Percentiles rank a stretch among this genome's conserved stretches.
Conservation (phyloP, 2,329 filamentous ascomycete genomes). For the Xylaria sp. region DNA sequence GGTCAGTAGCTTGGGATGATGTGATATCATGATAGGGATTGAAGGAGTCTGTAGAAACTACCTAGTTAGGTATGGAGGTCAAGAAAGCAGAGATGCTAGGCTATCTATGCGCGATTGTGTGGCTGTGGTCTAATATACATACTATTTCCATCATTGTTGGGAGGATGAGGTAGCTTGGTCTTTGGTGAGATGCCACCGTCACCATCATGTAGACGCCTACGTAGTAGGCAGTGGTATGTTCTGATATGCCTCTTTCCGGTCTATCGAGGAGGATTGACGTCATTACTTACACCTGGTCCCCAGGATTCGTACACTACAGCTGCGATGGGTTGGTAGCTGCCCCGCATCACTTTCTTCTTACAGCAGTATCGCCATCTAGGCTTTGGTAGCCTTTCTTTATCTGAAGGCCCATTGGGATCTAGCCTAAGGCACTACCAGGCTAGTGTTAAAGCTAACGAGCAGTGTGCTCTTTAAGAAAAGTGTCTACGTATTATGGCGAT, state of each 20-base stretch:
- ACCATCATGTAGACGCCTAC: background rate
- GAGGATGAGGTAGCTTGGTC: background rate
- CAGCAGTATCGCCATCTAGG: background rate
- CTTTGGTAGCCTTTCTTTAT: too few relatives aligned
- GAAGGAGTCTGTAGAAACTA: background rate
- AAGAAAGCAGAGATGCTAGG: background rate
- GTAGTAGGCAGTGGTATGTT: too few relatives aligned
- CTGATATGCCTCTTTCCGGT: slow-evolving; percentile 25
- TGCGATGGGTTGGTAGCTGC: background rate
- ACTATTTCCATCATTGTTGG: slow-evolving; percentile 5
- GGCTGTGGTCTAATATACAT: slow-evolving; percentile 16
- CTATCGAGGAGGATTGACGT: slow-evolving; percentile 24
- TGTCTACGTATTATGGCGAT: too few relatives aligned
- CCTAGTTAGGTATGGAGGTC: too few relatives aligned
- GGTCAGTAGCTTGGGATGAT: background rate
- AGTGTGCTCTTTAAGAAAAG: too few relatives aligned
- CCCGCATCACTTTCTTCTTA: slow-evolving; percentile 2
- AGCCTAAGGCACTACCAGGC: too few relatives aligned
- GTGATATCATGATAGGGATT: background rate
- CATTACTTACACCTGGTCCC: slow-evolving; percentile 12
- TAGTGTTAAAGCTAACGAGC: too few relatives aligned
- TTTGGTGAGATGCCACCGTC: slow-evolving; percentile 5
- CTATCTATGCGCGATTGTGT: background rate
- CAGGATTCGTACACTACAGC: background rate
- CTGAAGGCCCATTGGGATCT: too few relatives aligned